phyloP scores from a whole-genome alignment of 139 green algal species.

The Gonium pectorale region DNA sequence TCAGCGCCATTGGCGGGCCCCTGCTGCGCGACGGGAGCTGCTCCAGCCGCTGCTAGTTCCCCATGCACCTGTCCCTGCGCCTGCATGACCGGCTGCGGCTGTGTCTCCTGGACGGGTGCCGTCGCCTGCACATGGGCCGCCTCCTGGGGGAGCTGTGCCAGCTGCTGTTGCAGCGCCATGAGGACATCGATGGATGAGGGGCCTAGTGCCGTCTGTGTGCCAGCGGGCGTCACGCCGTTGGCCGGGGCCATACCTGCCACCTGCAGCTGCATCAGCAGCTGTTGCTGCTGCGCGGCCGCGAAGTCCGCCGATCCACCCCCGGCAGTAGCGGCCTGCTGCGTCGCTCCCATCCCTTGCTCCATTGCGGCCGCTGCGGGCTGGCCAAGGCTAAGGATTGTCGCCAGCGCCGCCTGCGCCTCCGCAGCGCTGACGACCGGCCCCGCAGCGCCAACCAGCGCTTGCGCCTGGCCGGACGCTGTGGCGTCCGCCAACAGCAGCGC shows the following conservation, averaged over 20 bases:
- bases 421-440: background rate
- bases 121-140: background rate
- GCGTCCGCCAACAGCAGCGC: background rate
- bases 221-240: too few relatives aligned
- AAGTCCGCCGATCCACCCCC: background rate
- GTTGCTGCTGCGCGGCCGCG: background rate
- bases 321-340: background rate
- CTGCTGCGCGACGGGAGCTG: too few relatives aligned
- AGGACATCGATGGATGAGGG: background rate
- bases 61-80: background rate
- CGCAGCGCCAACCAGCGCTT: too few relatives aligned
- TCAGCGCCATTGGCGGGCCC: too few relatives aligned
- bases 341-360: background rate
- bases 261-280: background rate
- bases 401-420: slow-evolving; percentile 17
- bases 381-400: background rate
- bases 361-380: background rate
- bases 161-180: slow-evolving; percentile 1
- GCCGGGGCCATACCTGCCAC: background rate
- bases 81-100: background rate
- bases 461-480: background rate
- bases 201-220: too few relatives aligned
- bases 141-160: background rate
- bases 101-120: background rate
- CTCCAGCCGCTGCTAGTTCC: background rate